These are phyloP conservation scores for Apiotrichum montevideense DNA, from an alignment of 1,284 basidiomycete species.

Conservation along the genomic window DNA sequence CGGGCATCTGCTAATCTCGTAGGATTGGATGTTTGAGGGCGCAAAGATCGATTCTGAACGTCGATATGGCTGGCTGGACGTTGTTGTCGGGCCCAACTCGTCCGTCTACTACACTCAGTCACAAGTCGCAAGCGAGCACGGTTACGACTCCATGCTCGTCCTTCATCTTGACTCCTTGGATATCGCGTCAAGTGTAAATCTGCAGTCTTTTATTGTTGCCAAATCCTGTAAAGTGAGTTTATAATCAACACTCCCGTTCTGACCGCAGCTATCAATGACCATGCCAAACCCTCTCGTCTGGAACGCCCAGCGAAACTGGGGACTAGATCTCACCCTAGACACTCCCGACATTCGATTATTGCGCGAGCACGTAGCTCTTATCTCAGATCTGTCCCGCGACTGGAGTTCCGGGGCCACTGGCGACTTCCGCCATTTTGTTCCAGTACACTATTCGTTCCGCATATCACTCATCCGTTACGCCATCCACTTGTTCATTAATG, in stretches of 20 bases:
- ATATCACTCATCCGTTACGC: conserved; percentile 67
- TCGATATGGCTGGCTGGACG: conserved; percentile 61
- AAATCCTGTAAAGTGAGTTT: conserved; percentile 57
- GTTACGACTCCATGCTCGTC: conserved; percentile 71
- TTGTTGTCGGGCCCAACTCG: conserved; percentile 70
- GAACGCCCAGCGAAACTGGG: conserved; percentile 65
- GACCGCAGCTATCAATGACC: conserved; percentile 36
- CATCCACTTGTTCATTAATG: conserved; percentile 78
- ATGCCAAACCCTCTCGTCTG: conserved; percentile 51
- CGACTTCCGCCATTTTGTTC: conserved; percentile 73
- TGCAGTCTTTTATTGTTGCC: conserved; percentile 67
- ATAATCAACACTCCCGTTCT: conserved; percentile 5
- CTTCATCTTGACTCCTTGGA: conserved; percentile 74
- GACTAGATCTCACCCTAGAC: conserved; percentile 61
- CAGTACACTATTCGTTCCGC: conserved; percentile 67
- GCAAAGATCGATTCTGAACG: conserved; percentile 48
- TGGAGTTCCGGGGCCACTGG: conserved; percentile 75
- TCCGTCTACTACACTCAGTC: conserved; percentile 75
- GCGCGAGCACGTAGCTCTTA: conserved; percentile 85
- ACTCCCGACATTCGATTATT: conserved; percentile 69
- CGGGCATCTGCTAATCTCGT: too few species aligned
- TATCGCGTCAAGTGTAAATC: conserved; percentile 77
- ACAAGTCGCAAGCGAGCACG: conserved; percentile 63
- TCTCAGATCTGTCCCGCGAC: conserved; percentile 80
- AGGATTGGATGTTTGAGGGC: conserved; percentile 34